phyloP scores from a whole-genome alignment of 306 rosid genomes.

The Acacia confusa region DNA sequence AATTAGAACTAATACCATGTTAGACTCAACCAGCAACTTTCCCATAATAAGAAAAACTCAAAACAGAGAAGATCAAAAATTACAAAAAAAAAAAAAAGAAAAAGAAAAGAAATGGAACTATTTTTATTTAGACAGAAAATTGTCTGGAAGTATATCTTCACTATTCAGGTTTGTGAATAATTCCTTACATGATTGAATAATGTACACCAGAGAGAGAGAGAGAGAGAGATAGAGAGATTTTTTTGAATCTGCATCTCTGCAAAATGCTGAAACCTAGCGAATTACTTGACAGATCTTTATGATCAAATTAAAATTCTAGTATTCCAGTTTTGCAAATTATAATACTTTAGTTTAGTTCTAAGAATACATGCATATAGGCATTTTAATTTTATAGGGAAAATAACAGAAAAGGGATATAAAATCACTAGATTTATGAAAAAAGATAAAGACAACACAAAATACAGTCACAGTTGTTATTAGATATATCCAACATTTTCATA shows the following conservation, averaged over 20 bases:
- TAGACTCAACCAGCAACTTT: not conserved
- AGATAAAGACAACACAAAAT: too few relatives aligned
- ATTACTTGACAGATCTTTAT: not conserved
- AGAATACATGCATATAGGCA: not conserved
- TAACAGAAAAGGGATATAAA: not conserved
- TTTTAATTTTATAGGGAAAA: too few relatives aligned
- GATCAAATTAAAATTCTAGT: too few relatives aligned
- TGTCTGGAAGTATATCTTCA: not conserved
- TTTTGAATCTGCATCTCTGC: not conserved
- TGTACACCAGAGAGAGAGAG: too few relatives aligned
- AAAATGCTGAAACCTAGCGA: not conserved
- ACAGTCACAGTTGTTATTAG: too few relatives aligned
- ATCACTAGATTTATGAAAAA: not conserved
- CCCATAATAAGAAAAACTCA: not conserved
- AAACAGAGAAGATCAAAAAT: not conserved
- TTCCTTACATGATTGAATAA: too few relatives aligned
- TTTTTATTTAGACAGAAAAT: not conserved
- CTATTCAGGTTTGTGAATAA: too few relatives aligned
- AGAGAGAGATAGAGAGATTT: not conserved
- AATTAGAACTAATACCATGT: not conserved
- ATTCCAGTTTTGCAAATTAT: too few relatives aligned
- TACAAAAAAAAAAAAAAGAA: not conserved
- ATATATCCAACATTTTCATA: too few relatives aligned
- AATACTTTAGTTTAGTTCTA: too few relatives aligned
- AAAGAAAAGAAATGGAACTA: not conserved